phyloP scores from a whole-genome alignment of 2,329 filamentous ascomycete genomes.

The Simplicillium aogashimaense region DNA sequence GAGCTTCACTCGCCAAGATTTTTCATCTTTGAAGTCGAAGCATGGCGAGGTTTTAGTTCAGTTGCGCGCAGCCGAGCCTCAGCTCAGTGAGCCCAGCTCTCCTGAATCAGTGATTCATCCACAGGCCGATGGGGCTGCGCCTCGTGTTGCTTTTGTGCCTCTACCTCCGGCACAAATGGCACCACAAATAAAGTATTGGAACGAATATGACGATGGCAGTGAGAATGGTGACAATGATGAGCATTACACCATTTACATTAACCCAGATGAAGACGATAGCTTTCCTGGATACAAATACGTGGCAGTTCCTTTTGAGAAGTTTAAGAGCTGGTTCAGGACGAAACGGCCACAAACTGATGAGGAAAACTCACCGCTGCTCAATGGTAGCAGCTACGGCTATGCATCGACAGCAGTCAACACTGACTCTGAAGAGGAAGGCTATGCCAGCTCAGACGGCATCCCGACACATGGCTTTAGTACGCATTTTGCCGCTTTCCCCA shows the following conservation, averaged over 20 bases:
- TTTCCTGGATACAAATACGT: conserved; percentile 56
- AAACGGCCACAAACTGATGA: conserved; percentile 14
- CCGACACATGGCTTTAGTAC: conserved; percentile 40
- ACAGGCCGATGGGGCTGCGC: conserved; percentile 6
- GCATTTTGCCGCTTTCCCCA: conserved; percentile 43
- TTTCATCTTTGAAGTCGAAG: conserved; percentile 39
- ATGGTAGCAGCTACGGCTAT: conserved; percentile 14
- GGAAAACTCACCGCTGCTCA: conserved; percentile 19
- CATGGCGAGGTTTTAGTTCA: conserved; percentile 39
- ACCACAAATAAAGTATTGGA: conserved; percentile 56
- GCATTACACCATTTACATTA: conserved; percentile 63
- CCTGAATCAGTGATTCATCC: conserved; percentile 18
- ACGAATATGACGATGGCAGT: conserved; percentile 77
- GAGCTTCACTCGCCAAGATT: conserved; percentile 62
- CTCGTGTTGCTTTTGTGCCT: conserved; percentile 17
- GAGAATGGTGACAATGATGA: conserved; percentile 50
- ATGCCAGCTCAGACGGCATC: conserved; percentile 43
- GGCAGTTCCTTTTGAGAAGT: conserved; percentile 37
- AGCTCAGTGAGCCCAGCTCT: conserved; percentile 27
- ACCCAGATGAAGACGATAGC: conserved; percentile 51
- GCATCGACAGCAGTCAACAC: conserved; percentile 17
- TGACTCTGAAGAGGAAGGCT: conserved; percentile 37
- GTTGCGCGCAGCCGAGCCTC: conserved; percentile 35
- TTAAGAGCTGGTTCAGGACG: conserved; percentile 38
- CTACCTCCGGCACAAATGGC: conserved; percentile 18